phyloP scores from a whole-genome alignment of 139 green algal species.

The Chara braunii region DNA sequence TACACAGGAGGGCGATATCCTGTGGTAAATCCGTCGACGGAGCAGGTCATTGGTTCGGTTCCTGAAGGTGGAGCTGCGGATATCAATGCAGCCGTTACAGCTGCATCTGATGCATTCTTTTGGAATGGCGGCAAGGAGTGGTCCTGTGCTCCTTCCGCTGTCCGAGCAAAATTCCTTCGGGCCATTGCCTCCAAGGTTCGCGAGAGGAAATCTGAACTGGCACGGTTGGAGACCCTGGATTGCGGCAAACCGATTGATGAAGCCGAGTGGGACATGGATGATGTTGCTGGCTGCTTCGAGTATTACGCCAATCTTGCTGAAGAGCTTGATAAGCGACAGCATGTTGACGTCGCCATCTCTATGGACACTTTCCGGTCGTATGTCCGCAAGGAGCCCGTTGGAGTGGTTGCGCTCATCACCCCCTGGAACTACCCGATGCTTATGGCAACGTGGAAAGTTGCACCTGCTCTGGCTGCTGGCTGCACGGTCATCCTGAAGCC shows the following conservation, averaged over 20 bases:
- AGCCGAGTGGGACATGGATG: constrained; percentile 73
- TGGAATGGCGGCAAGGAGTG: constrained; percentile 24
- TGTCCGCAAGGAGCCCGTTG: constrained; percentile 51
- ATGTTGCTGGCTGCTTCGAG: constrained; percentile 41
- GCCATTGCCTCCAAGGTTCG: constrained; percentile 36
- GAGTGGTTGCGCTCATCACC: constrained; percentile 70
- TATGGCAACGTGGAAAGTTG: constrained; percentile 77
- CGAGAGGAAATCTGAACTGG: constrained; percentile 54
- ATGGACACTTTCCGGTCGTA: constrained; percentile 41
- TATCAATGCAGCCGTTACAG: constrained; percentile 30
- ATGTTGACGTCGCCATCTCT: constrained; percentile 47
- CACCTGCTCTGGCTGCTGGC: constrained; percentile 77
- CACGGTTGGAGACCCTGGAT: constrained; percentile 65
- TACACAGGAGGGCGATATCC: constrained; percentile 5
- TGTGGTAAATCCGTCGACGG: constrained; percentile 38
- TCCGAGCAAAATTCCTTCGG: constrained; percentile 20
- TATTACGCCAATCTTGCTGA: constrained; percentile 78
- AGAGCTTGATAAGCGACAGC: constrained; percentile 60
- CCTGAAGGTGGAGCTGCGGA: constrained; percentile 26
- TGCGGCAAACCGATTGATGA: constrained; percentile 79
- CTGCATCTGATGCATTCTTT: constrained; percentile 16
- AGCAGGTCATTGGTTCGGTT: constrained; percentile 26
- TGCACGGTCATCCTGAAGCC: constrained; percentile 73
- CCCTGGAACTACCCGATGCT: constrained; percentile 87
- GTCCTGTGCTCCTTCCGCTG: constrained; percentile 4